Conservation (phyloP, 2,329 filamentous ascomycete species). For the Raffaelea albimanens region DNA sequence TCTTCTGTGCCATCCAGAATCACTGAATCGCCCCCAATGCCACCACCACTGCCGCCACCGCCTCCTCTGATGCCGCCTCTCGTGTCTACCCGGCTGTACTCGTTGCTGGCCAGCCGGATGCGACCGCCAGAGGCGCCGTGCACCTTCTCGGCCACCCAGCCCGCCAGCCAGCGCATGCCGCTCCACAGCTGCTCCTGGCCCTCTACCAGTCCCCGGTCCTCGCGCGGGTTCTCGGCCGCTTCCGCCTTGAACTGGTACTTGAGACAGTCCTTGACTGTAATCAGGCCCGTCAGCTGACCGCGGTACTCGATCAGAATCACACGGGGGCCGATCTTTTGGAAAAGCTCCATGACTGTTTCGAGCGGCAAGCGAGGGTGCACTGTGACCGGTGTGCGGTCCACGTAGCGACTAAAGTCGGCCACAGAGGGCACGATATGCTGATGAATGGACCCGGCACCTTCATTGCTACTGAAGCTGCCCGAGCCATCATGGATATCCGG, state of each 20-base stretch:
- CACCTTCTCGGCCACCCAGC: slow-evolving; percentile 51
- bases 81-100: slow-evolving; percentile 22
- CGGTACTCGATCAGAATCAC: slow-evolving; percentile 90
- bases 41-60: slow-evolving; percentile 13
- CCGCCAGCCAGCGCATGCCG: slow-evolving; percentile 39
- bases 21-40: slow-evolving; percentile 15
- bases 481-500: neutral
- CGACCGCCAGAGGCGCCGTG: slow-evolving; percentile 44
- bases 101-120: slow-evolving; percentile 37
- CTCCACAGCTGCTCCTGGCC: slow-evolving; percentile 59
- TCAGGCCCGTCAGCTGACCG: slow-evolving; percentile 71
- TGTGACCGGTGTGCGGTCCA: slow-evolving; percentile 81
- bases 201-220: slow-evolving; percentile 39
- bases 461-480: neutral
- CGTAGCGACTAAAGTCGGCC: slow-evolving; percentile 77
- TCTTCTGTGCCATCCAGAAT: slow-evolving; percentile 45
- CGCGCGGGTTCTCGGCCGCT: slow-evolving; percentile 59
- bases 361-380: slow-evolving; percentile 85
- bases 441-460: neutral
- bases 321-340: slow-evolving; percentile 88
- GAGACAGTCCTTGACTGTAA: slow-evolving; percentile 94
- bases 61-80: no score
- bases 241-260: slow-evolving; percentile 98
- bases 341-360: slow-evolving; percentile 97
- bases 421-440: slow-evolving; percentile 23